A percentile compares a stretch with the other conserved stretches of the same genome.
phyloP scores from a whole-genome alignment of 2,329 filamentous ascomycete genomes.

The Pseudopyricularia javanii region DNA sequence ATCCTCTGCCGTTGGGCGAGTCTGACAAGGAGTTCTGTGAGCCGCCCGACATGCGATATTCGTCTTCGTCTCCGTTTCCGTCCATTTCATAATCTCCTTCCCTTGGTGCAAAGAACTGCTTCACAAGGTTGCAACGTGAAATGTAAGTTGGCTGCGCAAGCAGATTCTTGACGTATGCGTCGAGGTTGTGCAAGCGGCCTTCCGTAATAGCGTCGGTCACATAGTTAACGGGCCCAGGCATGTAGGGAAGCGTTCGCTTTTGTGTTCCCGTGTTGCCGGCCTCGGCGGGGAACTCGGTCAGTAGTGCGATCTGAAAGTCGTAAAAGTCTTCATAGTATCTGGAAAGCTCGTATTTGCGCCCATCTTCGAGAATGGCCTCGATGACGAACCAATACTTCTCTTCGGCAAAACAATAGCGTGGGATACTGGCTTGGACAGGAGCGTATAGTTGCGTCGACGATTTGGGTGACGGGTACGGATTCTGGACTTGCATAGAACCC shows the following conservation, averaged over 20 bases:
- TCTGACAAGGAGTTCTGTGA: constrained; percentile 56
- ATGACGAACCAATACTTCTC: constrained; percentile 99
- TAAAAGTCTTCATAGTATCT: constrained; percentile 98
- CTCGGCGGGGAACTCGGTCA: constrained; percentile 85
- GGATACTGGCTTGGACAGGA: constrained; percentile 73
- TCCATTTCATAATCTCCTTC: constrained; percentile 92
- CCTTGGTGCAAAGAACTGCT: constrained; percentile 80
- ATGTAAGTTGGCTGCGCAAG: constrained; percentile 77
- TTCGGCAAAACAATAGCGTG: constrained; percentile 88
- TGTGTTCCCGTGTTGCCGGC: constrained; percentile 74
- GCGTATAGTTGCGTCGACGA: constrained; percentile 49
- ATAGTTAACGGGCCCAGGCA: constrained; percentile 95
- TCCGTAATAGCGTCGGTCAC: constrained; percentile 97
- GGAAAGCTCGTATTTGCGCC: constrained; percentile 82
- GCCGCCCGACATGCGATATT: constrained; percentile 62
- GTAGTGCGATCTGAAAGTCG: constrained; percentile 90
- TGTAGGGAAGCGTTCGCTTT: constrained; percentile 80
- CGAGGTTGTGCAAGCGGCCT: constrained; percentile 79
- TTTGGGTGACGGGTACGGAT: constrained; percentile 14
- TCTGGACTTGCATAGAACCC: constrained; percentile 1
- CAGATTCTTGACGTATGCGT: constrained; percentile 91
- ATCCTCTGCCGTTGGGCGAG: constrained; percentile 46
- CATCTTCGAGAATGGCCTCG: constrained; percentile 81
- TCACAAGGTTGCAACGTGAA: constrained; percentile 69
- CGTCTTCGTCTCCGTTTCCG: constrained; percentile 52